Conservation (phyloP, 768 basidiomycete genomes). For the Floccularia luteovirens region DNA sequence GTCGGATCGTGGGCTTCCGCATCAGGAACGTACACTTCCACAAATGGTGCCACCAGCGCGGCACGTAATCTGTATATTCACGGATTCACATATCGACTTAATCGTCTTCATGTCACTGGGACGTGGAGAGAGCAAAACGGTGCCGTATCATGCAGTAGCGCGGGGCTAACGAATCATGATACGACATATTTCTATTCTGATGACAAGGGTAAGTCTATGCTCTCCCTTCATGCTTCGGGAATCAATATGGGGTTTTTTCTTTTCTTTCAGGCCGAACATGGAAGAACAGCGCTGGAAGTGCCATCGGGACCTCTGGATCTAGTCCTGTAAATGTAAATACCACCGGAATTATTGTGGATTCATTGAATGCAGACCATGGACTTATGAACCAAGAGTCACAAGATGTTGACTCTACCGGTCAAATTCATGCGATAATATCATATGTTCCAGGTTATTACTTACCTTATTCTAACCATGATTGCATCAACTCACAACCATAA, state of each 20-base stretch:
- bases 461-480: not conserved
- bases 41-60: constrained; percentile 29
- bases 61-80: constrained; percentile 41
- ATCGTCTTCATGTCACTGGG: constrained; percentile 32
- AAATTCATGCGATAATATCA: constrained; percentile 39
- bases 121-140: constrained; percentile 39
- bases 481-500: constrained; percentile 1
- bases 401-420: constrained; percentile 34
- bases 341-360: constrained; percentile 33
- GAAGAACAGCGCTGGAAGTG: constrained; percentile 31
- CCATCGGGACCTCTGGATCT: constrained; percentile 31
- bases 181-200: constrained; percentile 39
- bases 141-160: constrained; percentile 33
- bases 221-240: not conserved
- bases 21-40: constrained; percentile 32
- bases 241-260: not conserved
- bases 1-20: constrained; percentile 40
- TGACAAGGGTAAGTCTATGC: constrained; percentile 26
- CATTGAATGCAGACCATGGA: constrained; percentile 37
- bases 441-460: constrained; percentile 32
- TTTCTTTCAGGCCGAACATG: constrained; percentile 29
- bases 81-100: constrained; percentile 32
- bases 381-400: constrained; percentile 49
- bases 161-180: constrained; percentile 40
- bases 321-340: constrained; percentile 35